Percentiles rank a stretch among this genome's conserved stretches.
phyloP scores from a whole-genome alignment of 192 early-diverging fungal genomes.

The Coemansia sp. region DNA sequence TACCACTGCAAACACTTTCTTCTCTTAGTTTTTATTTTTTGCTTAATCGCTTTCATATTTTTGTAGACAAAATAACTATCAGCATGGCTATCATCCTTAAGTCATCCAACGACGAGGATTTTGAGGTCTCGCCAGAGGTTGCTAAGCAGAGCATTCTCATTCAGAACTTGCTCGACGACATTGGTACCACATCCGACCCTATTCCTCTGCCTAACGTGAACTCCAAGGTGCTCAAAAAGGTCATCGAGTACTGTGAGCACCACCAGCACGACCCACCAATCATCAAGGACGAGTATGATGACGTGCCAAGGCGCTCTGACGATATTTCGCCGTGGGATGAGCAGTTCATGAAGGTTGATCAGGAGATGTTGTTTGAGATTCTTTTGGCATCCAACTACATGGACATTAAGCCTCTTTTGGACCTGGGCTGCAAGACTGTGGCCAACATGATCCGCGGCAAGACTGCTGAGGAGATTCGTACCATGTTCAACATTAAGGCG shows the following conservation, averaged over 20 bases:
- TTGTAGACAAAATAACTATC: neutral
- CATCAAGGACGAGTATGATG: constrained; percentile 53
- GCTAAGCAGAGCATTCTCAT: constrained; percentile 74
- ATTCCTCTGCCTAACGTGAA: constrained; percentile 82
- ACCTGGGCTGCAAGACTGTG: constrained; percentile 97
- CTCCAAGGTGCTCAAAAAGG: constrained; percentile 69
- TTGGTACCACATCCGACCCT: constrained; percentile 63
- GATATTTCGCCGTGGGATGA: constrained; percentile 81
- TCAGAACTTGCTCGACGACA: constrained; percentile 79
- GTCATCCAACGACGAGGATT: constrained; percentile 64
- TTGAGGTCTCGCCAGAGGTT: constrained; percentile 63
- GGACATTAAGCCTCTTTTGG: constrained; percentile 94
- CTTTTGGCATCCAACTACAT: constrained; percentile 85
- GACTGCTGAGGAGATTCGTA: constrained; percentile 87
- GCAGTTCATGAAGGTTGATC: constrained; percentile 74
- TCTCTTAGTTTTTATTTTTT: constrained; percentile 3
- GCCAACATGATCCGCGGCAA: constrained; percentile 98
- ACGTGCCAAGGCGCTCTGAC: constrained; percentile 60
- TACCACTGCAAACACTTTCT: neutral
- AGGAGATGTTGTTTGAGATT: constrained; percentile 79
- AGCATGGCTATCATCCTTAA: constrained; percentile 38
- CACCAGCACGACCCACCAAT: constrained; percentile 69
- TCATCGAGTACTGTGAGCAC: constrained; percentile 82
- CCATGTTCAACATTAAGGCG: constrained; percentile 93
- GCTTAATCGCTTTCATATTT: neutral